Evolutionary conservation across 169 alveolate genomes (phyloP).

Genomic region (Babesia ovis): DNA sequence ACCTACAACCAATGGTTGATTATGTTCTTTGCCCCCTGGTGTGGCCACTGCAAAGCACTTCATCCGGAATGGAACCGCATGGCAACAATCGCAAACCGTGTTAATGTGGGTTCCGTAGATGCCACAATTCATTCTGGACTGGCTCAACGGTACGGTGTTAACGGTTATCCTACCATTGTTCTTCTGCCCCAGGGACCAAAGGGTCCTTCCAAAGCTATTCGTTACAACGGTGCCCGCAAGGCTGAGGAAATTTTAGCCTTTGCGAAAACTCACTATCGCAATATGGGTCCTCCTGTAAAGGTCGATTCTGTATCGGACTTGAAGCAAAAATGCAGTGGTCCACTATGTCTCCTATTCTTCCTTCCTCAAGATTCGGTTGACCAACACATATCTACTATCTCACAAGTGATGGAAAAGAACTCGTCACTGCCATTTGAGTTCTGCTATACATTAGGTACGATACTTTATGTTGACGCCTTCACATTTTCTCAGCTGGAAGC

Average conservation of each 20-base stretch:
- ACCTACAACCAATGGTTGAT: slow-evolving; percentile 79
- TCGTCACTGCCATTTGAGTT: slow-evolving; percentile 42
- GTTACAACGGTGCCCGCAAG: slow-evolving; percentile 51
- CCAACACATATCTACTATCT: slow-evolving; percentile 26
- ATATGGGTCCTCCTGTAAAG: slow-evolving; percentile 50
- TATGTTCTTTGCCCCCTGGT: slow-evolving; percentile 95
- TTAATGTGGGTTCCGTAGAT: slow-evolving; percentile 79
- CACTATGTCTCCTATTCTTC: slow-evolving; percentile 62
- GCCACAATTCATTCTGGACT: slow-evolving; percentile 73
- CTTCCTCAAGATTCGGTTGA: slow-evolving; percentile 31
- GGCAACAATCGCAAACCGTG: slow-evolving; percentile 82
- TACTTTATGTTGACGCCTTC: neutral
- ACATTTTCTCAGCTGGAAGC: slow-evolving; percentile 19
- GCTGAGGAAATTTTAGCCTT: slow-evolving; percentile 59
- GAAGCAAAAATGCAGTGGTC: slow-evolving; percentile 61
- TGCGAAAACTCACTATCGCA: slow-evolving; percentile 46
- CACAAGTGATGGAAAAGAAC: slow-evolving; percentile 28
- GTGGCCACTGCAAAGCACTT: slow-evolving; percentile 95
- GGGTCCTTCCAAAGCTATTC: slow-evolving; percentile 53
- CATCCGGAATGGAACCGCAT: slow-evolving; percentile 93
- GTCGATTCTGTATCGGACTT: slow-evolving; percentile 37
- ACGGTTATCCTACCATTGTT: slow-evolving; percentile 75
- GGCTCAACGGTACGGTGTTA: slow-evolving; percentile 73
- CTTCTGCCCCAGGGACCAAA: slow-evolving; percentile 79
- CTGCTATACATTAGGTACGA: slow-evolving; percentile 55